phyloP scores from a whole-genome alignment of 1,284 basidiomycete species.

The Pholiota adiposa region DNA sequence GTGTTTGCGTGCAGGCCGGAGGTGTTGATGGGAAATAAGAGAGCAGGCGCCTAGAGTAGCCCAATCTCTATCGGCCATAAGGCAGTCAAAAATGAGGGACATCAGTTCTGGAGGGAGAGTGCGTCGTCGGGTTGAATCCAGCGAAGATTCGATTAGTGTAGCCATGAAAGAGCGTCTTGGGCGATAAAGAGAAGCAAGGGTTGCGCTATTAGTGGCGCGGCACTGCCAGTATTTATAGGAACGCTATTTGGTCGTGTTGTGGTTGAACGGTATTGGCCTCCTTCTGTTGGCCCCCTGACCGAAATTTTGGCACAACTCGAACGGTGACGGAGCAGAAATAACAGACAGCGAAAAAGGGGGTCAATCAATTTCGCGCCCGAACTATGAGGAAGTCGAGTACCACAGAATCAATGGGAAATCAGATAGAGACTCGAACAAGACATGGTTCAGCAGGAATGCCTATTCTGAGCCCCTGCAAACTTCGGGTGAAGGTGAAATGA shows the following conservation, averaged over 20 bases:
- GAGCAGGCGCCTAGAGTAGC: constrained; percentile 8
- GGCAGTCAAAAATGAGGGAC: constrained; percentile 6
- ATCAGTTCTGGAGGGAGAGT: constrained; percentile 11
- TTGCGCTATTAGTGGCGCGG: not conserved
- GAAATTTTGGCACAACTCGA: not conserved
- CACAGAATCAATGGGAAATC: not conserved
- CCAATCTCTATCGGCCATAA: constrained; percentile 8
- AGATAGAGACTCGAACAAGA: not conserved
- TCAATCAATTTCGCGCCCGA: not conserved
- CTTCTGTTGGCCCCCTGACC: not conserved
- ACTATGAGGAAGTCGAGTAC: not conserved
- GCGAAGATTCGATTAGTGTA: not conserved
- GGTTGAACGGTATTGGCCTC: not conserved
- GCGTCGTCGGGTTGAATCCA: not conserved
- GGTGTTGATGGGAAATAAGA: constrained; percentile 9
- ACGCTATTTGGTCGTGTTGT: constrained; percentile 4
- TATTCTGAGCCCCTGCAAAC: not conserved
- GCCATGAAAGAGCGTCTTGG: constrained; percentile 1
- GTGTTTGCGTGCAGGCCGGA: constrained; percentile 11
- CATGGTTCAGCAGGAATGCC: not conserved
- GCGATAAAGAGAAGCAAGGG: not conserved
- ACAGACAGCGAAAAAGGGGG: not conserved
- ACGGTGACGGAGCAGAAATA: not conserved
- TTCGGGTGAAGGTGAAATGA: not conserved
- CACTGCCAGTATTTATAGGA: not conserved